Evolutionary conservation across 129 eudicot species (phyloP).

Genomic region (Kitagawia praeruptora): DNA sequence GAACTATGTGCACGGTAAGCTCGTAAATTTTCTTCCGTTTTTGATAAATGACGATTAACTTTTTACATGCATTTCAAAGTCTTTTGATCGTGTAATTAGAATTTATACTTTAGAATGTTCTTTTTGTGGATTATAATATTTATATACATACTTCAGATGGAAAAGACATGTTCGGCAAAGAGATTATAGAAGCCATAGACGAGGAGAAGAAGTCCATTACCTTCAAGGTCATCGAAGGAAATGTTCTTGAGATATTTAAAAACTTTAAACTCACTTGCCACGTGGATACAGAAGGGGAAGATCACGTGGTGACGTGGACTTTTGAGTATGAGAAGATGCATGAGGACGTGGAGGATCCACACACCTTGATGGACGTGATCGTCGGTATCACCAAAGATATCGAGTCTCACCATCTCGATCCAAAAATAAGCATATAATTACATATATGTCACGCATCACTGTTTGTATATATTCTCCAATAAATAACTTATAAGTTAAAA

Average conservation of each 20-base stretch:
- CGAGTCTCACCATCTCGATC: background rate
- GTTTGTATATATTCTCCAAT: no score
- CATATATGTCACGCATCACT: no score
- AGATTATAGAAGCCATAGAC: conserved; percentile 44
- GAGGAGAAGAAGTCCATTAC: conserved; percentile 44
- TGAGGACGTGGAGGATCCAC: conserved; percentile 39
- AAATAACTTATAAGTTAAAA: no score
- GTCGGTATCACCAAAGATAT: background rate
- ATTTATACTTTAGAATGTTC: no score
- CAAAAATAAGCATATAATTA: no score
- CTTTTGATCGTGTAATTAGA: no score
- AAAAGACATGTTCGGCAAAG: conserved; percentile 31
- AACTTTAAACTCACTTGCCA: conserved; percentile 26
- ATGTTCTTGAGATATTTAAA: conserved; percentile 23
- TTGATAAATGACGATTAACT: no score
- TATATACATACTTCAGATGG: conserved; percentile 25
- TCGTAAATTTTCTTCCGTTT: no score
- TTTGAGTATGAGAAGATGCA: conserved; percentile 40
- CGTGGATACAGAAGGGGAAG: conserved; percentile 41
- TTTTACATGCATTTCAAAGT: no score
- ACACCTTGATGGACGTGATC: conserved; percentile 29
- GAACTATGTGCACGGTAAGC: conserved; percentile 20
- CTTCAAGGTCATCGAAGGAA: conserved; percentile 45
- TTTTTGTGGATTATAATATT: no score
- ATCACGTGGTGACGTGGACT: conserved; percentile 52